phyloP scores from a whole-genome alignment of 352 stramenopile species.

The Phytophthora idaei region DNA sequence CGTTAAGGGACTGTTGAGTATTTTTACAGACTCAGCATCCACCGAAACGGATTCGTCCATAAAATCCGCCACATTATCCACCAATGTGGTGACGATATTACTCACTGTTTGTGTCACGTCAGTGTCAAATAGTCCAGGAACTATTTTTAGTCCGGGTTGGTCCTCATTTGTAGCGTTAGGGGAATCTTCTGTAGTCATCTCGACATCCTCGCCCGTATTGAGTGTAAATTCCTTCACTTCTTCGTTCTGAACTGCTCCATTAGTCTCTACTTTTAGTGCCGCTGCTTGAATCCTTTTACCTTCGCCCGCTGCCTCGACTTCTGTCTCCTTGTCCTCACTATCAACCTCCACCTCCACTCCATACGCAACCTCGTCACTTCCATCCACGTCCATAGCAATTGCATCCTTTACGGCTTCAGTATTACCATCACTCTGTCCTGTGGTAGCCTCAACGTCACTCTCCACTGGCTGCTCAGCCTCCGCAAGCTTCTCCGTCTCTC shows the following conservation, averaged over 20 bases:
- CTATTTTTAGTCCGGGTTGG: background rate
- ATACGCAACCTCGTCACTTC: background rate
- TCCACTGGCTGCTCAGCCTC: slow-evolving; percentile 2
- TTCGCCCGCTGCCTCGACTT: background rate
- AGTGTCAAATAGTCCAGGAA: background rate
- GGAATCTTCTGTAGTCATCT: slow-evolving; percentile 1
- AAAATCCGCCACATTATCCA: slow-evolving; percentile 24
- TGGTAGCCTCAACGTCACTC: background rate
- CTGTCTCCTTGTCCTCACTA: background rate
- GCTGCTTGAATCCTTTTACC: no score
- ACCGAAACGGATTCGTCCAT: slow-evolving; percentile 15
- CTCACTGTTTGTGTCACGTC: slow-evolving; percentile 10
- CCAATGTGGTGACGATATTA: slow-evolving; percentile 17
- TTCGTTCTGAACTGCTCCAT: background rate
- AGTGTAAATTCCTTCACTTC: background rate
- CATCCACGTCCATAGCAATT: slow-evolving; percentile 1
- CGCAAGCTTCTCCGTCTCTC: background rate
- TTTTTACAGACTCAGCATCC: slow-evolving; percentile 20
- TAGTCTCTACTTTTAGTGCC: background rate
- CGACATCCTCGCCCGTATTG: slow-evolving; percentile 7
- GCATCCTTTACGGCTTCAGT: background rate
- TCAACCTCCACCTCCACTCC: slow-evolving; percentile 17
- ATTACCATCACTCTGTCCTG: background rate
- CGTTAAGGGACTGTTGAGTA: slow-evolving; percentile 17
- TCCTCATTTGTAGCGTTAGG: background rate